These are phyloP conservation scores for Neurospora tetrasperma DNA, from an alignment of 495 filamentous ascomycete genomes.

Conservation along the genomic window DNA sequence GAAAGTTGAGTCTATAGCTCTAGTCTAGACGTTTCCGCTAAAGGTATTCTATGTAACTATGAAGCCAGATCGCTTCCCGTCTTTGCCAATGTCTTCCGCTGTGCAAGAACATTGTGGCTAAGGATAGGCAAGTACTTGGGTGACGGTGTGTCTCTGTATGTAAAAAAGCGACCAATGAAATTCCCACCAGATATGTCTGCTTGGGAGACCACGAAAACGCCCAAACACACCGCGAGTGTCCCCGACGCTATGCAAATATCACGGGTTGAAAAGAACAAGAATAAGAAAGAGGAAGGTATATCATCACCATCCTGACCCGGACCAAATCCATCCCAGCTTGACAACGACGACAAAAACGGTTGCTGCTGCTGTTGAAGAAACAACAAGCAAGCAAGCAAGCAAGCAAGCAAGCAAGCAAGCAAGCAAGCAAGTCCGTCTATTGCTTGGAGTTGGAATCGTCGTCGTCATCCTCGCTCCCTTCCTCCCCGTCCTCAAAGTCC, in stretches of 20 bases:
- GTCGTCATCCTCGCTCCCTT: conserved; percentile 32
- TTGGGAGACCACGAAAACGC: background rate
- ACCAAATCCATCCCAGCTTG: background rate
- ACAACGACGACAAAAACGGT: background rate
- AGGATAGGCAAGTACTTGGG: background rate
- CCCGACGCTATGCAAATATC: conserved; percentile 24
- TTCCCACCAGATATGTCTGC: background rate
- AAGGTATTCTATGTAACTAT: background rate
- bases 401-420: no score
- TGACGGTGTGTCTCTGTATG: background rate
- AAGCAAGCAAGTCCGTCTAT: background rate
- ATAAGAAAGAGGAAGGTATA: background rate
- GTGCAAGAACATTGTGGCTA: background rate
- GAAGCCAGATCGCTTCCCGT: background rate
- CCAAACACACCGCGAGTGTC: background rate
- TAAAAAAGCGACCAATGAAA: background rate
- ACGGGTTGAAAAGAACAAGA: conserved; percentile 4
- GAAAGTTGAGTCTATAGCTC: background rate
- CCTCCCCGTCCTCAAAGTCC: conserved; percentile 40
- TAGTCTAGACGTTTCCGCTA: background rate
- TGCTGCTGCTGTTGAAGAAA: background rate
- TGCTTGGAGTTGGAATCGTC: conserved; percentile 20
- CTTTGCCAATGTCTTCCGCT: background rate
- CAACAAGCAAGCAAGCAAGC: background rate
- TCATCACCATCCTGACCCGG: background rate